These are phyloP conservation scores for Hyphodiscus sp. DNA, from an alignment of 2,329 filamentous ascomycete genomes.

Conservation along the genomic window DNA sequence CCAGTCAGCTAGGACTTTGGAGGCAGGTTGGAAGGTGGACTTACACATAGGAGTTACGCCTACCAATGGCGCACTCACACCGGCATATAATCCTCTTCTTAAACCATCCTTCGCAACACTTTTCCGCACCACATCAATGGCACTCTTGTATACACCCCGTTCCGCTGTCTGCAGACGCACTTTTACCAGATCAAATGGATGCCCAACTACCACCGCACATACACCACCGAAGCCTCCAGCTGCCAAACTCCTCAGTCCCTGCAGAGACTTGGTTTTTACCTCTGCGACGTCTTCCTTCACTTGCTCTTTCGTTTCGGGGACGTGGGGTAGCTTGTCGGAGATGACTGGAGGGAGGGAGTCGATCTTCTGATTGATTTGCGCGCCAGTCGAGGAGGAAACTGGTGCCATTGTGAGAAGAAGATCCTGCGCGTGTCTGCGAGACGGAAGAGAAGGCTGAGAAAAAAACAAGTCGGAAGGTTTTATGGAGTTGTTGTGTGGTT, in stretches of 20 bases:
- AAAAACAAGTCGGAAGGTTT: neutral
- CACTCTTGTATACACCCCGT: slow-evolving; percentile 82
- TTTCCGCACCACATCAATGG: slow-evolving; percentile 86
- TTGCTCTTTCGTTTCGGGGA: slow-evolving; percentile 29
- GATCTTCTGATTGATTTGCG: slow-evolving; percentile 24
- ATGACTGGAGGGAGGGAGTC: slow-evolving; percentile 23
- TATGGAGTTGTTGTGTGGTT: no score
- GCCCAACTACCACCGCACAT: slow-evolving; percentile 88
- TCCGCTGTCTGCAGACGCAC: slow-evolving; percentile 95
- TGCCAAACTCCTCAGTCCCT: slow-evolving; percentile 70
- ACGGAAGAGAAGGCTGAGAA: neutral
- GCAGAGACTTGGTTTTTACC: slow-evolving; percentile 34
- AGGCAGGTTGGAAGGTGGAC: slow-evolving; percentile 32
- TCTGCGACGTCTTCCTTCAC: slow-evolving; percentile 27
- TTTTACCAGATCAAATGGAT: slow-evolving; percentile 97
- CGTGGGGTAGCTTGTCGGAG: slow-evolving; percentile 26
- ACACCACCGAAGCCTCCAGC: slow-evolving; percentile 91
- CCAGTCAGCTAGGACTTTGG: neutral
- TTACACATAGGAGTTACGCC: slow-evolving; percentile 98
- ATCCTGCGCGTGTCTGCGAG: neutral
- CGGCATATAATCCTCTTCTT: slow-evolving; percentile 80
- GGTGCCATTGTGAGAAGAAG: slow-evolving; percentile 16
- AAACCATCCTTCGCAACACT: slow-evolving; percentile 83
- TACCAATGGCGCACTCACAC: slow-evolving; percentile 87
- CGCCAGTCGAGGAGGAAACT: slow-evolving; percentile 19